Percentiles rank a stretch among this genome's conserved stretches.
These are phyloP conservation scores for Alternaria ethzedia DNA, from an alignment of 2,329 filamentous ascomycete genomes.

Conservation along the genomic window DNA sequence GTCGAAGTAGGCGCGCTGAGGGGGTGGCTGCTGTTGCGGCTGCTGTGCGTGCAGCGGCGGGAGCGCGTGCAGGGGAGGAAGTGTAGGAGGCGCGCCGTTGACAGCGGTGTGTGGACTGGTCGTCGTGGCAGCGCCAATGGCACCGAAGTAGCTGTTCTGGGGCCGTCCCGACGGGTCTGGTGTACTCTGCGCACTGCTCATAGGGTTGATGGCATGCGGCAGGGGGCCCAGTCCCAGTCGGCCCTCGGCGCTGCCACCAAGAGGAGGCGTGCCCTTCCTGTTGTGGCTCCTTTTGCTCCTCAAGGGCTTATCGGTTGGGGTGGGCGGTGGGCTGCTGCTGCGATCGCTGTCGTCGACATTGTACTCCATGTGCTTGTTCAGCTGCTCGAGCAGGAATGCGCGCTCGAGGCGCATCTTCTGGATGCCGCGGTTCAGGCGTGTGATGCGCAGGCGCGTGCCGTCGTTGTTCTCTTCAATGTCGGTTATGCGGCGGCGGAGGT, in stretches of 20 bases:
- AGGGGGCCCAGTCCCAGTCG: background rate
- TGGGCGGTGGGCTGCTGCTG: conserved; percentile 79
- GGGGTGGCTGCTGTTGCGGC: conserved; percentile 17
- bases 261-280: conserved; percentile 51
- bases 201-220: conserved; percentile 31
- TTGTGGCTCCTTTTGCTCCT: conserved; percentile 73
- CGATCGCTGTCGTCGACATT: conserved; percentile 70
- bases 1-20: conserved; percentile 39
- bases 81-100: conserved; percentile 33
- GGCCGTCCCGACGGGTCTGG: conserved; percentile 42
- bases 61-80: conserved; percentile 35
- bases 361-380: conserved; percentile 56
- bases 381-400: conserved; percentile 62
- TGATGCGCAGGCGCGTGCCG: conserved; percentile 76
- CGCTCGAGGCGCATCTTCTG: conserved; percentile 91
- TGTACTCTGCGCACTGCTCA: conserved; percentile 48
- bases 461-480: conserved; percentile 95
- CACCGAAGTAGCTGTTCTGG: conserved; percentile 40
- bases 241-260: conserved; percentile 13
- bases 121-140: conserved; percentile 25
- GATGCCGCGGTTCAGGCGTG: conserved; percentile 81
- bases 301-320: conserved; percentile 79
- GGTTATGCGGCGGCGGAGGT: conserved; percentile 86
- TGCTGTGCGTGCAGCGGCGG: conserved; percentile 36
- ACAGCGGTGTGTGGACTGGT: conserved; percentile 35